Evolutionary conservation across 768 basidiomycete genomes (phyloP).

Genomic region (Aureoboletus auriporus): DNA sequence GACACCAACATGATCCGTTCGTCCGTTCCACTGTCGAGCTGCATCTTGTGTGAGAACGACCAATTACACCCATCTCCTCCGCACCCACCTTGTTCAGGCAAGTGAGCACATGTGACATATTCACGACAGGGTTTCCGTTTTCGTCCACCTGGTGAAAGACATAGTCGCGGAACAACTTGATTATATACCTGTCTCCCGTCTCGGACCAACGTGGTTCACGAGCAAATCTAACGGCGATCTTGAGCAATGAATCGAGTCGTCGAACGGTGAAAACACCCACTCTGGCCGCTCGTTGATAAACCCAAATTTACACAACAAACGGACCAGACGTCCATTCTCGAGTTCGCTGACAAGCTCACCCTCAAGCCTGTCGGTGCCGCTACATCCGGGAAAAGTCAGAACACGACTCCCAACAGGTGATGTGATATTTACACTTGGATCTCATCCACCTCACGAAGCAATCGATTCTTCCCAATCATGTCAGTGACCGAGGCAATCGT

Average conservation of each 20-base stretch:
- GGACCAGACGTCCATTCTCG: constrained; percentile 89
- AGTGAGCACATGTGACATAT: constrained; percentile 85
- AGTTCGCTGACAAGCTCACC: constrained; percentile 81
- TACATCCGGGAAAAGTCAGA: constrained; percentile 27
- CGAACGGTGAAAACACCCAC: constrained; percentile 44
- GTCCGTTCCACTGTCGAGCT: constrained; percentile 92
- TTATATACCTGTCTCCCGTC: constrained; percentile 95
- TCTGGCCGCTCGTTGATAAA: constrained; percentile 99
- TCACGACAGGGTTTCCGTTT: constrained; percentile 82
- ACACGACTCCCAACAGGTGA: not conserved
- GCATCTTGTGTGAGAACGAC: not conserved
- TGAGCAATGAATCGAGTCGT: not conserved
- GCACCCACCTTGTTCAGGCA: constrained; percentile 85
- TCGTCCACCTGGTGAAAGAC: constrained; percentile 98
- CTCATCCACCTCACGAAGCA: constrained; percentile 76
- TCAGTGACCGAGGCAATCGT: constrained; percentile 77
- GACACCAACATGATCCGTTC: constrained; percentile 94
- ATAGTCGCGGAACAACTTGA: constrained; percentile 97
- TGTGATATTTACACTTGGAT: constrained; percentile 58
- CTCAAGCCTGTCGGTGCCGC: constrained; percentile 79
- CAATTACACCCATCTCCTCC: not conserved
- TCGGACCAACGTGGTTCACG: constrained; percentile 96
- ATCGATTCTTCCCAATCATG: constrained; percentile 65
- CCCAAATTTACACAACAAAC: constrained; percentile 88
- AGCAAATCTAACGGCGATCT: constrained; percentile 67